Base-by-base conservation (phyloP, 306 rosid genomes). In the Myrica gale region DNA sequence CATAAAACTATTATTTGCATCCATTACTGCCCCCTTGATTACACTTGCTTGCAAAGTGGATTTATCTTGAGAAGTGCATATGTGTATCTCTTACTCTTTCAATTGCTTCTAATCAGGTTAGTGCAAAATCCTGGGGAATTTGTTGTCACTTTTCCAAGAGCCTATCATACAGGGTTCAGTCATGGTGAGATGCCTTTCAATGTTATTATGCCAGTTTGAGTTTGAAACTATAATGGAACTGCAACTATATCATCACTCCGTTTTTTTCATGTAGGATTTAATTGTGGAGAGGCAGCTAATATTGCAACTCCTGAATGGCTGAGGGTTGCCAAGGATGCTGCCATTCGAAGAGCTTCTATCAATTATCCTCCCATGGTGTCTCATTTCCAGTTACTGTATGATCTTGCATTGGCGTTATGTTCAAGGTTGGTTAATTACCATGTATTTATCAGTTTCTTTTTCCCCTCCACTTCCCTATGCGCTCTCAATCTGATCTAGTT, bases 291-390 rank as follows among this genome's bases (percentile, higher is more conserved):
- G 88, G 99, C 99, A 74, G 96, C 99, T 4, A 96, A 96, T 83
- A 92, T 96, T 83, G 99, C 99, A 12, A 96, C 99, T 74, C 99
- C 99, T 68, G 98, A 96, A 84, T 96, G 99, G 99, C 87, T 96
- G 89, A 87, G 87, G 71, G 85, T 96, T 81, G 99, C 99, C 46
- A 96, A 92, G 78, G 97, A 96, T 81, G 99, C 98, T 82, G 99
- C 99, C 56, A 86, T 96, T 74, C 91, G 98, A 78, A 90, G 99
- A 86, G 99, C 99, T 78, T 96, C 98, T 67, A 82, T 96, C 80
- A 92, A 96, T 78, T 91, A 90, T 80, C 94, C 98, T 74, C 99
- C 99, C 60, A 96, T 96, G 99, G 98, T 92, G 78, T 96, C 98
- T 60, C 99, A 96, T 84, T 92, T 88, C 82, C 98, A 96, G 87